These are phyloP conservation scores for Moesziomyces antarcticus DNA, from an alignment of 1,284 basidiomycete species.

Conservation along the genomic window DNA sequence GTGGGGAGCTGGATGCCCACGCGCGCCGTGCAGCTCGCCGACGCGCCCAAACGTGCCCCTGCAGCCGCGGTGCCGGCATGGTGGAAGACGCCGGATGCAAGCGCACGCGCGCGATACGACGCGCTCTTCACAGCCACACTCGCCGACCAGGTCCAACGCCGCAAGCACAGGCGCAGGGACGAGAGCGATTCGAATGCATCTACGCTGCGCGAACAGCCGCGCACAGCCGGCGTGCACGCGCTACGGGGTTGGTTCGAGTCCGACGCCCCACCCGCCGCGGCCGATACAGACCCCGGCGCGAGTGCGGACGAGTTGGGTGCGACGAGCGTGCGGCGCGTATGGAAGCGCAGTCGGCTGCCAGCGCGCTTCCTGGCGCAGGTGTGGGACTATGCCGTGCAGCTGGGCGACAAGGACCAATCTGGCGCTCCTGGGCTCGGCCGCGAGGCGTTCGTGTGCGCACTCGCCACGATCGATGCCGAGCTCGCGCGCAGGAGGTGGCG, in stretches of 20 bases:
- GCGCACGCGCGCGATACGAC: slow-evolving; percentile 24
- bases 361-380: slow-evolving; percentile 13
- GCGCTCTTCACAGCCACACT: slow-evolving; percentile 18
- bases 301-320: not conserved
- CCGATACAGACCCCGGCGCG: not conserved
- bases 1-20: slow-evolving; percentile 10
- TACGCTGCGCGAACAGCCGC: slow-evolving; percentile 3
- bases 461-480: slow-evolving; percentile 38
- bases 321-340: slow-evolving; percentile 11
- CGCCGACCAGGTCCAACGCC: not conserved
- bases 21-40: slow-evolving; percentile 21
- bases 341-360: slow-evolving; percentile 23
- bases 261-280: slow-evolving; percentile 7
- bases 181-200: slow-evolving; percentile 3
- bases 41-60: not conserved
- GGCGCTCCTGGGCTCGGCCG: no score
- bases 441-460: slow-evolving; percentile 19
- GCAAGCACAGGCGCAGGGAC: not conserved
- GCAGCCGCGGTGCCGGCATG: not conserved
- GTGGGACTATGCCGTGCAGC: slow-evolving; percentile 17
- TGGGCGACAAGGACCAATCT: not conserved
- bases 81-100: slow-evolving; percentile 21
- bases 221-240: slow-evolving; percentile 12
- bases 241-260: slow-evolving; percentile 44
- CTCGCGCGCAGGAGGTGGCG: slow-evolving; percentile 13